These are phyloP conservation scores for Salix udensis DNA, from an alignment of 345 rosid genomes.

Conservation along the genomic window DNA sequence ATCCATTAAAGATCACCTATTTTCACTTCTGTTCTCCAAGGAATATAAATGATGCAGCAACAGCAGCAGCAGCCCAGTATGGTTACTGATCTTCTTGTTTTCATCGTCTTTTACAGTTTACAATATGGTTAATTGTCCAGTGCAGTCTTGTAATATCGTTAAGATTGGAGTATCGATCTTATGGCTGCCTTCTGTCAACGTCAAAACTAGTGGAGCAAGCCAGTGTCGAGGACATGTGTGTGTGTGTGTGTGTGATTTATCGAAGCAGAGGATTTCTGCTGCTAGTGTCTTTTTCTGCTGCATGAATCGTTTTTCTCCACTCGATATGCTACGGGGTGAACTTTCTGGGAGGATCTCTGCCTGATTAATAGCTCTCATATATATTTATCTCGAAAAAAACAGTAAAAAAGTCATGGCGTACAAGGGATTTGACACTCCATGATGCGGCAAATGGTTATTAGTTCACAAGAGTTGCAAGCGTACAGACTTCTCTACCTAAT, in stretches of 20 bases:
- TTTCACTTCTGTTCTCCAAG: slow-evolving; percentile 1
- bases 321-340: neutral
- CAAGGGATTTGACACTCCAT: neutral
- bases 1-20: slow-evolving; percentile 13
- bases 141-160: neutral
- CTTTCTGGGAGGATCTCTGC: neutral
- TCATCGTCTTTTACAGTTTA: neutral
- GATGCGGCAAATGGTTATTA: neutral
- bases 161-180: neutral
- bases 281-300: neutral
- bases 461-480: neutral
- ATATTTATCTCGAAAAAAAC: neutral
- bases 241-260: too few species aligned
- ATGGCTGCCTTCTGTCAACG: neutral
- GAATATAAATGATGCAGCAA: neutral
- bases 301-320: neutral
- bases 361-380: neutral
- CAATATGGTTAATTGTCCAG: neutral
- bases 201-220: neutral
- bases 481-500: neutral
- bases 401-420: neutral
- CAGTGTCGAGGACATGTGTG: too few species aligned
- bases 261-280: neutral
- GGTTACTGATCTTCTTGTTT: neutral
- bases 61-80: neutral